These are phyloP conservation scores for Groenewaldozyma sp. DNA, from an alignment of 1,139 yeast genomes.

Conservation along the genomic window DNA sequence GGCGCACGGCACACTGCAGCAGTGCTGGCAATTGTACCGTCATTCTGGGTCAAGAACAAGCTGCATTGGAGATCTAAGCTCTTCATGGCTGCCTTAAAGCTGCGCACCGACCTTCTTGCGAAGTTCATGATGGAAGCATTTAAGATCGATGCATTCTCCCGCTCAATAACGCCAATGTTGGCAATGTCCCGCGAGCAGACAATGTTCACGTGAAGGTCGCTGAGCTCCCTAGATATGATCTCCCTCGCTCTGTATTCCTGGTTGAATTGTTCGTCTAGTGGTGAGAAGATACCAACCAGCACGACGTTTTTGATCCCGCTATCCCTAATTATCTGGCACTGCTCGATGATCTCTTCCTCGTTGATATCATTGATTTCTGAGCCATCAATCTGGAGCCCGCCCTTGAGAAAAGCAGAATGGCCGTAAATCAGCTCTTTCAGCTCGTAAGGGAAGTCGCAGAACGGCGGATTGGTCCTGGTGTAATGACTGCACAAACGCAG, in stretches of 20 bases:
- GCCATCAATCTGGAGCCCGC: slow-evolving; percentile 36
- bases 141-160: slow-evolving; percentile 37
- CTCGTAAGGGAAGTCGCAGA: slow-evolving; percentile 35
- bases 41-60: slow-evolving; percentile 35
- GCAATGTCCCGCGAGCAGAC: slow-evolving; percentile 33
- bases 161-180: slow-evolving; percentile 34
- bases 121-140: slow-evolving; percentile 35
- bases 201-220: slow-evolving; percentile 23
- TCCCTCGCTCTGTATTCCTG: slow-evolving; percentile 31
- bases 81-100: slow-evolving; percentile 31
- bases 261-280: slow-evolving; percentile 21
- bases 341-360: slow-evolving; percentile 25
- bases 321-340: slow-evolving; percentile 25
- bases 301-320: slow-evolving; percentile 30
- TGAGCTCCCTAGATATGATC: slow-evolving; percentile 25
- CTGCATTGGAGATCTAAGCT: slow-evolving; percentile 30
- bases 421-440: slow-evolving; percentile 28
- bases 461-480: slow-evolving; percentile 31
- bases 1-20: slow-evolving; percentile 32
- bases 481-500: slow-evolving; percentile 34
- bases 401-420: slow-evolving; percentile 27
- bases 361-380: slow-evolving; percentile 27
- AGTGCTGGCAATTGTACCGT: slow-evolving; percentile 34
- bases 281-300: slow-evolving; percentile 34
- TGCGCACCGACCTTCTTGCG: slow-evolving; percentile 30